Percentiles rank a stretch among this genome's conserved stretches.
Evolutionary conservation across 257 asterid species (phyloP).

Genomic region (Paraleonurus japonicus): DNA sequence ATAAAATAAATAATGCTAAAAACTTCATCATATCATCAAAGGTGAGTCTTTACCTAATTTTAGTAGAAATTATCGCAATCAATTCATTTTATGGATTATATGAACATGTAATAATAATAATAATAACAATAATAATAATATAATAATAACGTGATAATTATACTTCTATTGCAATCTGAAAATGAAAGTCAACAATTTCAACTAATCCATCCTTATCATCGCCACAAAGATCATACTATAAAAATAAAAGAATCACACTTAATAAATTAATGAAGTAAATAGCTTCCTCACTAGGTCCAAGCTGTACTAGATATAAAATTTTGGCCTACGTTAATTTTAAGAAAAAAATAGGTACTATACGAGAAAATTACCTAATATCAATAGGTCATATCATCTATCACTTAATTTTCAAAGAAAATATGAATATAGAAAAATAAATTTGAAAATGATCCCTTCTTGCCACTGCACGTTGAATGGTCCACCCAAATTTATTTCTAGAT

Average conservation of each 20-base stretch:
- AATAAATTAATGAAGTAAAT: slow-evolving; percentile 13
- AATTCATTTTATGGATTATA: neutral
- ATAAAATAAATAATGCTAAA: neutral
- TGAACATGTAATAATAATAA: neutral
- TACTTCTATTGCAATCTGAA: neutral
- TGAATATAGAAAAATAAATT: neutral
- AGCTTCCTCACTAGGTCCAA: slow-evolving; percentile 22
- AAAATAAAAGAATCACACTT: slow-evolving; percentile 8
- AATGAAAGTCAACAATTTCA: slow-evolving; percentile 27
- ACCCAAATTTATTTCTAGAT: slow-evolving; percentile 18
- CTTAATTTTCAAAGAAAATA: neutral
- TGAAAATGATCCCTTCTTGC: slow-evolving; percentile 10
- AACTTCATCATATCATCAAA: neutral
- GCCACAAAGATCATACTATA: neutral
- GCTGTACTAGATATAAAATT: slow-evolving; percentile 12
- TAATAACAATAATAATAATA: neutral
- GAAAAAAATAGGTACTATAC: slow-evolving; percentile 26
- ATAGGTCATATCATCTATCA: slow-evolving; percentile 9
- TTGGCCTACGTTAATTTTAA: slow-evolving; percentile 18
- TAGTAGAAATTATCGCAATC: neutral
- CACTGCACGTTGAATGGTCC: slow-evolving; percentile 16
- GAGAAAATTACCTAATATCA: neutral
- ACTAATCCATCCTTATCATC: slow-evolving; percentile 20
- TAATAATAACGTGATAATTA: neutral
- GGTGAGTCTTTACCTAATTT: neutral